These are phyloP conservation scores for Inonotus hispidus DNA, from an alignment of 1,284 basidiomycete species.

Conservation along the genomic window DNA sequence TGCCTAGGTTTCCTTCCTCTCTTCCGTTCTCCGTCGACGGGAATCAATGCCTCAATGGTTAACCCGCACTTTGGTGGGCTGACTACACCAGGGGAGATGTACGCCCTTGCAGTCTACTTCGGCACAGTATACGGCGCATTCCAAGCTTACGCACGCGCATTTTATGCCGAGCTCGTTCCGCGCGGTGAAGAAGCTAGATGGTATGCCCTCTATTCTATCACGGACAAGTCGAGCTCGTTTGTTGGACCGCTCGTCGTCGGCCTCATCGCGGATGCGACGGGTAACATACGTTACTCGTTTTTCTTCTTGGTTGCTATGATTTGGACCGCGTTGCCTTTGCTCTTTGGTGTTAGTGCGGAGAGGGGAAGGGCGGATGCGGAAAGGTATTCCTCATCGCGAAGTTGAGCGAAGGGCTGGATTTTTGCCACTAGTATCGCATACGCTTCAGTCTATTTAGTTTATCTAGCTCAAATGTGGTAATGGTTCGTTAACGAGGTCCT, in stretches of 20 bases:
- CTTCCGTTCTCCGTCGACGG: constrained; percentile 26
- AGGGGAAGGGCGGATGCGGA: constrained; percentile 35
- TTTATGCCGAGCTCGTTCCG: constrained; percentile 75
- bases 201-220: constrained; percentile 83
- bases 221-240: constrained; percentile 87
- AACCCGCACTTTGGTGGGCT: constrained; percentile 58
- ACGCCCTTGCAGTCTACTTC: constrained; percentile 74
- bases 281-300: constrained; percentile 87
- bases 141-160: constrained; percentile 74
- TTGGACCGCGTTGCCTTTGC: constrained; percentile 71
- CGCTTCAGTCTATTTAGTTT: not conserved
- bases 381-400: not conserved
- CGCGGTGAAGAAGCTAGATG: constrained; percentile 76
- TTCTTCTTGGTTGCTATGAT: constrained; percentile 82
- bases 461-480: too few relatives aligned
- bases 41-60: not conserved
- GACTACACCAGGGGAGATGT: constrained; percentile 80
- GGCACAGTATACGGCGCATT: constrained; percentile 75
- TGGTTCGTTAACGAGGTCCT: too few relatives aligned
- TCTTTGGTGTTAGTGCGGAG: constrained; percentile 65
- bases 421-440: not conserved
- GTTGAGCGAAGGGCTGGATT: not conserved
- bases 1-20: constrained; percentile 71
- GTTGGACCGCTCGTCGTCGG: constrained; percentile 85
- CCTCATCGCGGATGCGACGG: constrained; percentile 77